Evolutionary conservation across 2,329 filamentous ascomycete genomes (phyloP), one percentile per base, ranked within the genome.

Genomic region (Hortaea sp.): DNA sequence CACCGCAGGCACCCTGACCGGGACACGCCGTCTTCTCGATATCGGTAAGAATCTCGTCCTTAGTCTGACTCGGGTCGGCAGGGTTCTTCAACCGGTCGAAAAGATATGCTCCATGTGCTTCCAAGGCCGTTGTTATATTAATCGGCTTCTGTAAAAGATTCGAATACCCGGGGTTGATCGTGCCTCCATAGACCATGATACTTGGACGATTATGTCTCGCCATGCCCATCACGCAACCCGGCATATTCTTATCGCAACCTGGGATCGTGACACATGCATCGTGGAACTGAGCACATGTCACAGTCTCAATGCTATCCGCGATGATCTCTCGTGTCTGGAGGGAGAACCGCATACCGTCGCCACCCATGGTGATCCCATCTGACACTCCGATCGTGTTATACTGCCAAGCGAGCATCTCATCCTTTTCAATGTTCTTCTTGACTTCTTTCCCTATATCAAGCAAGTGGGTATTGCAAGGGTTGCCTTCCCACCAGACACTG

Each of bases 211-310:
- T 95, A 68, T 94, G 87, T 47, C 90, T 79, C 10, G 86, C 87
- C 61, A 92, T 88, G 0, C 85, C 88, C 82, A 95, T 95, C 7
- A 62, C 43, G 52, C 92, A 74, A 53, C 89, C 89, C 0, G 89
- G 89, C 90, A 95, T 95, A 66, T 95, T 95, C 77, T 95, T 95
- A 71, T 95, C 89, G 65, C 89, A 95, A 7, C 89, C 89, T 0
- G 90, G 88, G 56, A 95, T 90, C 29, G 86, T 82, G 63, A 95
- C 89, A 65, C 89, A 94, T 48, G 88, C 90, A 63, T 95, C 90
- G 66, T 95, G 88, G 57, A 85, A 84, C 64, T 95, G 89, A 5
- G 86, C 90, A 63, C 84, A 90, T 1, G 88, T 95, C 35, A 95
- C 85, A 1, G 86, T 89, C 70, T 97, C 90, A 60, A 95, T 88